Conservation (phyloP, 2,329 filamentous ascomycete genomes). For the Colletotrichum acutatum region DNA sequence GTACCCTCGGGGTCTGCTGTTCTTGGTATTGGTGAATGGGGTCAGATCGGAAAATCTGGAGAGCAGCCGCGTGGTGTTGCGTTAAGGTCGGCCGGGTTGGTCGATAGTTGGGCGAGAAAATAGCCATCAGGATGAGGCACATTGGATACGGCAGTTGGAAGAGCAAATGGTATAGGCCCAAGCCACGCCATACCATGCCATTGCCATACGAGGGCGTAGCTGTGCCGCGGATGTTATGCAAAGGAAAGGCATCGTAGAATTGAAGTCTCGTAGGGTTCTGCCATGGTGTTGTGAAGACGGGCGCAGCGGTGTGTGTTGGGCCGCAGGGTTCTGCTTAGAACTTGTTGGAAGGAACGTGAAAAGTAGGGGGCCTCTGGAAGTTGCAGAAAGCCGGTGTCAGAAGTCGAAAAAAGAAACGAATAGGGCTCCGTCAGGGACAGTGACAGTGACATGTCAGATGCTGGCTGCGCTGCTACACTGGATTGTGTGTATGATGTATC, state of each 20-base stretch:
- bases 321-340: neutral
- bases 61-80: slow-evolving; percentile 29
- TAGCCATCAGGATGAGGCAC: slow-evolving; percentile 3
- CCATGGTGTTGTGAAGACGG: neutral
- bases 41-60: slow-evolving; percentile 25
- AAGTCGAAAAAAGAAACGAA: slow-evolving; percentile 17
- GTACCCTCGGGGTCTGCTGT: slow-evolving; percentile 27
- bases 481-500: neutral
- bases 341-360: neutral
- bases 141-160: neutral
- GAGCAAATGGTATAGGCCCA: slow-evolving; percentile 1
- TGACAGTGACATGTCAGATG: slow-evolving; percentile 24
- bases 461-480: slow-evolving; percentile 9
- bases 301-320: neutral
- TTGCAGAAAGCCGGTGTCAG: slow-evolving; percentile 28
- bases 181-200: slow-evolving; percentile 18
- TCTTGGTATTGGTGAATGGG: slow-evolving; percentile 19
- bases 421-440: slow-evolving; percentile 4
- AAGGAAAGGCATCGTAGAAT: slow-evolving; percentile 6
- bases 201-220: slow-evolving; percentile 4
- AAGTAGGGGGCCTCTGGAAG: slow-evolving; percentile 1
- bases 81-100: slow-evolving; percentile 1
- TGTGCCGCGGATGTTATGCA: slow-evolving; percentile 21
- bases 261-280: neutral
- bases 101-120: slow-evolving; percentile 3